These are phyloP conservation scores for Protostelium mycophagum DNA, from an alignment of 78 protist species.

Conservation along the genomic window DNA sequence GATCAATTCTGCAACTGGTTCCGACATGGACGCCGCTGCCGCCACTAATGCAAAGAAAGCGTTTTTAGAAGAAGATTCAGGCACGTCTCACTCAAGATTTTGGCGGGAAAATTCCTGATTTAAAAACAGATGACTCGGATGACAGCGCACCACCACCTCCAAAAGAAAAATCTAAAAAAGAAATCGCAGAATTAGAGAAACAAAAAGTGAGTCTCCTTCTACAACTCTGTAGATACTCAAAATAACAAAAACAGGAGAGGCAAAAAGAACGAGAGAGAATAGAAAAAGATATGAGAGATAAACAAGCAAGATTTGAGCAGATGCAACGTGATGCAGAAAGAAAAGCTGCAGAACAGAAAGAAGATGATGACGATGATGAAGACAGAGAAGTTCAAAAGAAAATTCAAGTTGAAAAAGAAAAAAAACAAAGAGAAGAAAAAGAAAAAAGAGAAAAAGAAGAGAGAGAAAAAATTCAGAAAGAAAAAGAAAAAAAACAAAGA, in stretches of 20 bases:
- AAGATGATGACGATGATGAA: not conserved
- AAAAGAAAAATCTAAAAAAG: not conserved
- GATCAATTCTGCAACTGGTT: not conserved
- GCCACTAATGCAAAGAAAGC: not conserved
- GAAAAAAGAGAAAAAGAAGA: not conserved
- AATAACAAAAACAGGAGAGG: not conserved
- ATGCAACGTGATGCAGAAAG: not conserved
- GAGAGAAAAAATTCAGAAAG: not conserved
- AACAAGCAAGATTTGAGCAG: not conserved
- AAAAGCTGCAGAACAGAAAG: not conserved
- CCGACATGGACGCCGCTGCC: not conserved
- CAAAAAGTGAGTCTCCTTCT: too few relatives aligned
- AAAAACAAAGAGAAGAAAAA: not conserved
- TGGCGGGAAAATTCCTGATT: too few relatives aligned
- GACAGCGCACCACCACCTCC: not conserved
- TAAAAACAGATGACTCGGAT: too few relatives aligned
- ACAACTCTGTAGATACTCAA: too few relatives aligned
- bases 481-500: not conserved
- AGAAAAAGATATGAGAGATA: not conserved
- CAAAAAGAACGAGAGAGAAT: not conserved
- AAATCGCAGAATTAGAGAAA: not conserved
- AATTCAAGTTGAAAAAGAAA: not conserved
- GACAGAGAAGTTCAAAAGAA: not conserved
- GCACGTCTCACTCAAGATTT: too few relatives aligned
- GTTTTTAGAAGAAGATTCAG: too few relatives aligned